Conservation (phyloP, 352 stramenopile species). For the Blastocystis sp. region DNA sequence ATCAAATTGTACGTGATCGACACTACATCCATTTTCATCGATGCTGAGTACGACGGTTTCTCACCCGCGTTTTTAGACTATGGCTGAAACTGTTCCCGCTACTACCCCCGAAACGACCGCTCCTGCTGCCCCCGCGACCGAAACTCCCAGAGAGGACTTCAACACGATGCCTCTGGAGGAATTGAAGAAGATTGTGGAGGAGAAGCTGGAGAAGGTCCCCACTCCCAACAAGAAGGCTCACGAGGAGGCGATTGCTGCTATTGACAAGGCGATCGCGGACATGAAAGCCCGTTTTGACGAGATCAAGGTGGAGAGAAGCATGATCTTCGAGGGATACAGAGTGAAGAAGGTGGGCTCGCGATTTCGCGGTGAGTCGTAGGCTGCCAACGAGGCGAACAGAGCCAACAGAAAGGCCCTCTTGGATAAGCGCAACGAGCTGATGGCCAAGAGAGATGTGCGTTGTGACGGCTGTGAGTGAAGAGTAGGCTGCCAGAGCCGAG, state of each 20-base stretch:
- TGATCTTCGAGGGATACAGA: constrained; percentile 41
- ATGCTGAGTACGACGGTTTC: too few species aligned
- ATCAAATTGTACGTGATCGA: too few species aligned
- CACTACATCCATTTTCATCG: too few species aligned
- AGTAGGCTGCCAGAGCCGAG: neutral
- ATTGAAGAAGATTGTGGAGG: constrained; percentile 25
- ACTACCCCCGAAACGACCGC: neutral
- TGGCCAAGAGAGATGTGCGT: neutral
- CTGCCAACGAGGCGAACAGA: neutral
- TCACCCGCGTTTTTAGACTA: neutral
- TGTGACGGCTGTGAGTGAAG: neutral
- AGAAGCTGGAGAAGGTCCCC: constrained; percentile 12
- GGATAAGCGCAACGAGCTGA: constrained; percentile 34
- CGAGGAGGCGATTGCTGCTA: constrained; percentile 15
- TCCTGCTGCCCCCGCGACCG: neutral
- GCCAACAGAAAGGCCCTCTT: constrained; percentile 30
- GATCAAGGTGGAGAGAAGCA: constrained; percentile 41
- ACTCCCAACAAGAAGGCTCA: constrained; percentile 44
- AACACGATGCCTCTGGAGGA: constrained; percentile 50
- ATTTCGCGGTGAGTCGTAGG: neutral
- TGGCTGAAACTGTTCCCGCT: constrained; percentile 40
- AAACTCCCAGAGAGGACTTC: constrained; percentile 40
- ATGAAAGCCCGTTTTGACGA: constrained; percentile 35
- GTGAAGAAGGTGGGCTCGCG: constrained; percentile 9
- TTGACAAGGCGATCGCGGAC: constrained; percentile 18